Evolutionary conservation across 441 rosid species (phyloP), one percentile per base, ranked within the genome.

Genomic region (Erodium trifolium): DNA sequence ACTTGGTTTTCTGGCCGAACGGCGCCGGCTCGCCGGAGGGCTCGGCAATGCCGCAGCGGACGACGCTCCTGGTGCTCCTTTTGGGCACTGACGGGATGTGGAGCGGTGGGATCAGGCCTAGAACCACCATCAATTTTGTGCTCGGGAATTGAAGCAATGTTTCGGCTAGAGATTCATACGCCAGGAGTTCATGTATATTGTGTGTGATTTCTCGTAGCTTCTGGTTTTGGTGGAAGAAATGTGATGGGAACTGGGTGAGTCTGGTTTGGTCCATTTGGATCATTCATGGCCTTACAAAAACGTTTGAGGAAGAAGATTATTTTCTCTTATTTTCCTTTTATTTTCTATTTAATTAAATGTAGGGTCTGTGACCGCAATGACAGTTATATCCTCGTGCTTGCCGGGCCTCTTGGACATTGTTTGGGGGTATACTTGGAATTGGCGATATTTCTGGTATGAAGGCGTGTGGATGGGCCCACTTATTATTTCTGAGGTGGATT

Each of bases 1-100:
- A 87, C 71, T 82, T 87, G 10, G 91, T 90, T 82, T 89, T 93
- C 82, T 82, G 90, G 14, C 98, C 97, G 77, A 93, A 8, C n/a
- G 93, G 96, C 29, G 98, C 94, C 53, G 97, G 96, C 77, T 82
- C 75, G 51, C 98, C 91, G 0, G 86, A 80, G 13, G 96, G 88
- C 78, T 93, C 96, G 1, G 86, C 89, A 4, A 93, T 86, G 53
- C 97, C 82, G 67, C 97, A 88, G 57, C 84, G 78, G 51, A 83
- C 65, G 10, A 62, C 13, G 4, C 16, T 70, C 66, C 65, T 70
- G 3, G 71, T 34, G 23, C 18, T 71, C 57, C 69, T 68, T 43
- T 77, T 68, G 7, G 55, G 70, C n/a, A 47, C n/a, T 5, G 51
- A 12, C 13, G 78, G 70, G 16, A 72, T 67, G 5, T 43, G 63